phyloP scores from a whole-genome alignment of 192 early-diverging fungal species.

The Coemansia sp. region DNA sequence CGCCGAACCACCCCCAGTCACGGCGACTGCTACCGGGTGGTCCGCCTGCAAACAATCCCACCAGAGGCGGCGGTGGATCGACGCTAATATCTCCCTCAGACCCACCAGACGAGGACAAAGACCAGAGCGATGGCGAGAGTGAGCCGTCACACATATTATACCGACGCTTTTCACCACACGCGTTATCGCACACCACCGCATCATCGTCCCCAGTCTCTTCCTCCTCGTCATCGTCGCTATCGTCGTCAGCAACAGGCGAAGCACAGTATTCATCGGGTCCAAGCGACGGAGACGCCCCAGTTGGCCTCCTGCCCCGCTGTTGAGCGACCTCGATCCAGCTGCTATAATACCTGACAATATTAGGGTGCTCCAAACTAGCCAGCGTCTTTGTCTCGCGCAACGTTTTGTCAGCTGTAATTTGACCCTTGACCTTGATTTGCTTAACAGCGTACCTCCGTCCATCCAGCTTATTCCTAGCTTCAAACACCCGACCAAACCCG shows the following conservation, averaged over 20 bases:
- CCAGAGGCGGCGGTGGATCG: neutral
- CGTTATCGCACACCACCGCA: neutral
- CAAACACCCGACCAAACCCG: constrained; percentile 87
- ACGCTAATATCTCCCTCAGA: neutral
- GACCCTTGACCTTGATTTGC: constrained; percentile 67
- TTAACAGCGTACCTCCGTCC: constrained; percentile 92
- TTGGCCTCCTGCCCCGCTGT: constrained; percentile 16
- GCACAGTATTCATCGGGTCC: constrained; percentile 1
- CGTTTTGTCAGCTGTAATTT: constrained; percentile 66
- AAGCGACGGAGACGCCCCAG: neutral
- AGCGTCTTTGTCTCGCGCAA: constrained; percentile 90
- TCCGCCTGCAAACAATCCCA: neutral
- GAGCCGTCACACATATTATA: neutral
- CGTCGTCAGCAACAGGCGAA: neutral
- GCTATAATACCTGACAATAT: constrained; percentile 91
- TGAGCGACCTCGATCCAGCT: constrained; percentile 83
- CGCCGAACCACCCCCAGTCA: constrained; percentile 10
- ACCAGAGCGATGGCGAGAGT: neutral
- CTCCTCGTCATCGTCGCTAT: neutral
- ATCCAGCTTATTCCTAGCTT: constrained; percentile 86
- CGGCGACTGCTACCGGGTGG: neutral
- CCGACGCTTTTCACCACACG: neutral
- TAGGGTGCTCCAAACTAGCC: constrained; percentile 80
- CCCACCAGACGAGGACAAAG: neutral
- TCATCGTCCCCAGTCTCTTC: neutral